phyloP scores from a whole-genome alignment of 2,329 filamentous ascomycete genomes.

The Trichoderma asperellum region DNA sequence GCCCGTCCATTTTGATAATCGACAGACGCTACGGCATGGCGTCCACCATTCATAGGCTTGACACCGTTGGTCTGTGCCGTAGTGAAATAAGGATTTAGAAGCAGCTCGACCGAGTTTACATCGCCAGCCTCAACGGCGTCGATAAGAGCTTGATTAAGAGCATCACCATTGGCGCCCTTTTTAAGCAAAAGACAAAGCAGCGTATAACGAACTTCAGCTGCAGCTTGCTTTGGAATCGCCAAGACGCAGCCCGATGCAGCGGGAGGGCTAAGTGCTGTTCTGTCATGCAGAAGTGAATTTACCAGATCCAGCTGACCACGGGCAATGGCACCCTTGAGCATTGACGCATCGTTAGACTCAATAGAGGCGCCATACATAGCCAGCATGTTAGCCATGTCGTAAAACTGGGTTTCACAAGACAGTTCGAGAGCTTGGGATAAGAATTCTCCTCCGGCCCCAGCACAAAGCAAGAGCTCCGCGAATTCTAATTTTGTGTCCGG shows the following conservation, averaged over 20 bases:
- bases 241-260: conserved; percentile 56
- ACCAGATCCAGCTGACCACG: conserved; percentile 52
- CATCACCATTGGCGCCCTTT: conserved; percentile 54
- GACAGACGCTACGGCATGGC: conserved; percentile 56
- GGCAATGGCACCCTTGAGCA: conserved; percentile 53
- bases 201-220: conserved; percentile 49
- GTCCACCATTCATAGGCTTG: conserved; percentile 41
- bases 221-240: conserved; percentile 52
- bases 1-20: conserved; percentile 57
- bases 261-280: conserved; percentile 47
- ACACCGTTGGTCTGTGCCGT: conserved; percentile 20
- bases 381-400: conserved; percentile 59
- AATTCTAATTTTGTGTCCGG: conserved; percentile 56
- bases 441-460: conserved; percentile 58
- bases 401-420: conserved; percentile 54
- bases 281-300: conserved; percentile 51
- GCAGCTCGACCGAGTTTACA: conserved; percentile 50
- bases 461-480: conserved; percentile 61
- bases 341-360: conserved; percentile 56
- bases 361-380: conserved; percentile 58
- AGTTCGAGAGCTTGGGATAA: conserved; percentile 53
- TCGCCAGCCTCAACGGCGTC: conserved; percentile 55
- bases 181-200: conserved; percentile 53
- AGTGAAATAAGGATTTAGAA: conserved; percentile 53
- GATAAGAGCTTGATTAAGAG: conserved; percentile 55